Percentiles rank a stretch among this genome's conserved stretches.
phyloP scores from a whole-genome alignment of 306 rosid species.

The Castanea sativa region DNA sequence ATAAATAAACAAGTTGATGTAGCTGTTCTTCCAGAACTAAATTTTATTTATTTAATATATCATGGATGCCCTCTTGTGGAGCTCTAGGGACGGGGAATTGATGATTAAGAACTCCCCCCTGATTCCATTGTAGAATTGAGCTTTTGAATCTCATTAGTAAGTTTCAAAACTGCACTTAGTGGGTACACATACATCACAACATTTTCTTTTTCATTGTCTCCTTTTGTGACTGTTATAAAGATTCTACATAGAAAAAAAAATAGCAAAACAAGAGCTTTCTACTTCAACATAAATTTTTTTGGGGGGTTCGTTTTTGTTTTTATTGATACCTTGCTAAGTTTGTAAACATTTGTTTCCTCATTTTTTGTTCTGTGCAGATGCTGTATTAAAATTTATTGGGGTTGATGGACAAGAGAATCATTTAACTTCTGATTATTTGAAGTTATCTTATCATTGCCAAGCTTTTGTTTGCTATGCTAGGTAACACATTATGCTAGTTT shows the following conservation, averaged over 20 bases:
- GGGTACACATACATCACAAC: not conserved
- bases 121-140: not conserved
- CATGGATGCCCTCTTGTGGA: constrained; percentile 17
- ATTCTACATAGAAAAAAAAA: not conserved
- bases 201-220: not conserved
- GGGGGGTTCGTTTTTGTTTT: not conserved
- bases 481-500: constrained; percentile 34
- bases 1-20: constrained; percentile 10
- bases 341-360: not conserved
- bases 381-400: constrained; percentile 47
- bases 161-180: constrained; percentile 8
- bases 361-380: constrained; percentile 45
- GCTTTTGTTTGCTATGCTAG: constrained; percentile 60
- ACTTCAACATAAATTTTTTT: not conserved
- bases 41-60: not conserved
- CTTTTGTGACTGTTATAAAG: not conserved
- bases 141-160: constrained; percentile 3
- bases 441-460: constrained; percentile 61
- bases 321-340: not conserved
- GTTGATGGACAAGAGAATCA: constrained; percentile 27
- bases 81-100: not conserved
- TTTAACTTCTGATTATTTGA: constrained; percentile 40
- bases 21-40: not conserved
- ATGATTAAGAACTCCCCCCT: constrained; percentile 1
- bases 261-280: not conserved